These are phyloP conservation scores for Kandelia obovata DNA, from an alignment of 345 rosid species.

Conservation along the genomic window DNA sequence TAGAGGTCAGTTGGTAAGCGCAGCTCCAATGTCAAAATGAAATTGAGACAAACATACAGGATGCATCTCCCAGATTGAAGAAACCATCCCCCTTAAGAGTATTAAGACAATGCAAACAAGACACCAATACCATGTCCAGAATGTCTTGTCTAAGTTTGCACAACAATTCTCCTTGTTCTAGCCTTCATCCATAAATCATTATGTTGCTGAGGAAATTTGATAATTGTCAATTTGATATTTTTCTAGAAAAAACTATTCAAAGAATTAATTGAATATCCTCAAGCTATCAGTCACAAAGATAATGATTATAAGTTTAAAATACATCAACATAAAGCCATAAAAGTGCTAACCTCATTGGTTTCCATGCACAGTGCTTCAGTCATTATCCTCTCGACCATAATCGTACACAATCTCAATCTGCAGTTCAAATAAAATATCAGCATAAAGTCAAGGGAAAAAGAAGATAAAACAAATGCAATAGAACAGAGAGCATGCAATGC, in stretches of 20 bases:
- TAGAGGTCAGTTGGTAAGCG: neutral
- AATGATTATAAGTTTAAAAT: too few relatives aligned
- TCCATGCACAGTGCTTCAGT: conserved; percentile 22
- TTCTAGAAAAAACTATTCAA: neutral
- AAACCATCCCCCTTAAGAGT: too few relatives aligned
- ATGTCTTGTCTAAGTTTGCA: neutral
- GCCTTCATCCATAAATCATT: neutral
- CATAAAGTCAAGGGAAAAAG: neutral
- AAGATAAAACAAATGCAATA: neutral
- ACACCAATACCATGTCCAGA: neutral
- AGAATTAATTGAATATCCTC: too few relatives aligned
- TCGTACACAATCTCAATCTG: conserved; percentile 89
- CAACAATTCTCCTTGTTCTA: neutral
- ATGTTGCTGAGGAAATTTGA: neutral
- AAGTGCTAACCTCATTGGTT: conserved; percentile 32
- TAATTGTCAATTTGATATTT: neutral
- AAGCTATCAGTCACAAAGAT: too few relatives aligned
- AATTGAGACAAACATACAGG: too few relatives aligned
- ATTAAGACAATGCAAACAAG: too few relatives aligned
- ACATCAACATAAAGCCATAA: neutral
- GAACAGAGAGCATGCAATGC: neutral
- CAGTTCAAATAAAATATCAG: conserved; percentile 25
- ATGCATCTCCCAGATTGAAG: too few relatives aligned
- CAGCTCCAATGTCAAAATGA: neutral
- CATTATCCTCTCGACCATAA: conserved; percentile 88